A percentile compares a stretch with the other conserved stretches of the same genome.
These are phyloP conservation scores for Pseudopyricularia cyperi DNA, from an alignment of 2,329 filamentous ascomycete genomes.

Conservation along the genomic window DNA sequence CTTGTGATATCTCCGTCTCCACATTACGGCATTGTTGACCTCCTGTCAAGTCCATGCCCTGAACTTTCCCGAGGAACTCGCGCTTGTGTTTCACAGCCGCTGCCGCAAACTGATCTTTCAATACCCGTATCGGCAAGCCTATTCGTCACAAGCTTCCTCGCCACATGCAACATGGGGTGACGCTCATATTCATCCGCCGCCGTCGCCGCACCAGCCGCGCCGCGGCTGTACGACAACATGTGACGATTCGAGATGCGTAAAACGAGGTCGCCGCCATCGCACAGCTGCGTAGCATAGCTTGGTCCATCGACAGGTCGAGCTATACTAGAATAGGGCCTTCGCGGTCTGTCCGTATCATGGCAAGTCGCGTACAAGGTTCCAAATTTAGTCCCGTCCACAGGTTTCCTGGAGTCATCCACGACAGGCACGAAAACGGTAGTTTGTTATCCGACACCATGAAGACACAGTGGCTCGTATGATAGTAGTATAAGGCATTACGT, in stretches of 20 bases:
- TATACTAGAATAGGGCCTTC: not conserved
- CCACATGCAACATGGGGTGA: not conserved
- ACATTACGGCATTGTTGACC: no score
- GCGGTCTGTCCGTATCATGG: not conserved
- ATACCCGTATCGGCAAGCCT: not conserved
- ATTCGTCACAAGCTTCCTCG: not conserved
- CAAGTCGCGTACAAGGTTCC: not conserved
- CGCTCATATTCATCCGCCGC: not conserved
- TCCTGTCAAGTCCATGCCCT: no score
- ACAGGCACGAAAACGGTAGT: not conserved
- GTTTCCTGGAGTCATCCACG: not conserved
- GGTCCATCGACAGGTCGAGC: not conserved
- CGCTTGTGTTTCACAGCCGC: not conserved
- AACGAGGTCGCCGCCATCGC: not conserved
- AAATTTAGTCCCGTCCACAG: not conserved
- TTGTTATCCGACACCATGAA: not conserved
- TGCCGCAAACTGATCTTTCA: not conserved
- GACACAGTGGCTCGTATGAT: not conserved
- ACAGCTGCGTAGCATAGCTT: not conserved
- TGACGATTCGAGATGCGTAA: not conserved
- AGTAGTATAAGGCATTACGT: not conserved
- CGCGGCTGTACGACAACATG: not conserved
- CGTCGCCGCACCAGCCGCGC: not conserved
- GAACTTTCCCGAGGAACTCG: not conserved
- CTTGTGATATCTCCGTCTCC: no score